phyloP scores from a whole-genome alignment of 164 flowering plant genomes.

The Annona cherimola region DNA sequence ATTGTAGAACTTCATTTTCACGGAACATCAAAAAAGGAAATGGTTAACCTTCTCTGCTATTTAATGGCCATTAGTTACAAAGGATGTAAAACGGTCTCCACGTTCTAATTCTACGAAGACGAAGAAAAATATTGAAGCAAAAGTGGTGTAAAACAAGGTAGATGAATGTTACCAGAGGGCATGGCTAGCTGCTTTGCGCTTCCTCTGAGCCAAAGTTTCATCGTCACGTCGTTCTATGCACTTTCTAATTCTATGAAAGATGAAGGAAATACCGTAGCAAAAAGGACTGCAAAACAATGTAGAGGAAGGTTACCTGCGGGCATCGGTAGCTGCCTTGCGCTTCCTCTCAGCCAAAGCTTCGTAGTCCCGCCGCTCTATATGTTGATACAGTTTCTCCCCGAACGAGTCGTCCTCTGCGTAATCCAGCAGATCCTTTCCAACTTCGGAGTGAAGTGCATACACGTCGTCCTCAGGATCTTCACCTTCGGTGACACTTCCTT shows the following conservation, averaged over 20 bases:
- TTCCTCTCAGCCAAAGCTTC: constrained; percentile 63
- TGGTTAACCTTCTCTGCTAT: too few relatives aligned
- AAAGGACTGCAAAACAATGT: neutral
- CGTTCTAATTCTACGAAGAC: too few relatives aligned
- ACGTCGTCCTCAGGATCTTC: constrained; percentile 36
- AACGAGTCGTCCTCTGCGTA: constrained; percentile 38
- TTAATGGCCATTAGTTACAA: too few relatives aligned
- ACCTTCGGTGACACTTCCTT: constrained; percentile 25
- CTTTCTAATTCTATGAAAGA: too few relatives aligned
- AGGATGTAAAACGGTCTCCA: too few relatives aligned
- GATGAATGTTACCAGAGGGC: constrained; percentile 6
- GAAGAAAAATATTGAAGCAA: too few relatives aligned
- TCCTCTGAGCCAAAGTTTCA: constrained; percentile 58
- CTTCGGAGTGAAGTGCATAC: constrained; percentile 34
- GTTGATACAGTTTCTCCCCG: constrained; percentile 39
- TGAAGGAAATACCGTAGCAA: too few relatives aligned
- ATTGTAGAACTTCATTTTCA: too few relatives aligned
- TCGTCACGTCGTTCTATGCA: constrained; percentile 44
- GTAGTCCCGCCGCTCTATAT: constrained; percentile 55
- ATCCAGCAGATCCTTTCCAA: constrained; percentile 51
- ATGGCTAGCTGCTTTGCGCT: constrained; percentile 43
- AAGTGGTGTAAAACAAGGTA: too few relatives aligned
- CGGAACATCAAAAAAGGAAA: too few relatives aligned
- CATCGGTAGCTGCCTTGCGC: constrained; percentile 37
- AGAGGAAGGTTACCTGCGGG: constrained; percentile 8